A percentile compares a stretch with the other conserved stretches of the same genome.
Conservation (phyloP, 2,329 filamentous ascomycete genomes). For the Hypoxylon sp. region DNA sequence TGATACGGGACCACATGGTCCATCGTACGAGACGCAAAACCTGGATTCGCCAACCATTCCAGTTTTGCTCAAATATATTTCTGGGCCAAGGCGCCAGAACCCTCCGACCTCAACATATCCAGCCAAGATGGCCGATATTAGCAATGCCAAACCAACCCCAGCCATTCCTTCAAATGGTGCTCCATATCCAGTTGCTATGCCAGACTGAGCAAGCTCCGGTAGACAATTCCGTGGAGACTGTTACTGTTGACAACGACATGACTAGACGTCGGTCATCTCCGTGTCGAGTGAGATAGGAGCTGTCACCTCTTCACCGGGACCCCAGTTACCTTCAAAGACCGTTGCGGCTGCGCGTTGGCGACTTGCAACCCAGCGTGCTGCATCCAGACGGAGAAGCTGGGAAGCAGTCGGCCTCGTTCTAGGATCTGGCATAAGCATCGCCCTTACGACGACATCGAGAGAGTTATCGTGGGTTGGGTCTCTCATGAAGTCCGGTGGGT, state of each 20-base stretch:
- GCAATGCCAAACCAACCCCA: conserved; percentile 46
- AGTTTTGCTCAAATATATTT: conserved; percentile 36
- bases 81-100: conserved; percentile 30
- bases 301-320: conserved; percentile 72
- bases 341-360: conserved; percentile 90
- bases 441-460: conserved; percentile 84
- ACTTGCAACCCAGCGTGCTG: conserved; percentile 82
- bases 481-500: conserved; percentile 91
- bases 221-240: conserved; percentile 40
- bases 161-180: conserved; percentile 44
- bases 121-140: conserved; percentile 49
- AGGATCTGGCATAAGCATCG: conserved; percentile 87
- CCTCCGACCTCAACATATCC: conserved; percentile 45
- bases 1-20: conserved; percentile 34
- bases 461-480: conserved; percentile 78
- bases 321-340: conserved; percentile 96
- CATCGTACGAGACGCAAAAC: conserved; percentile 42
- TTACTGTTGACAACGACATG: conserved; percentile 33
- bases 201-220: conserved; percentile 50
- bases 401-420: conserved; percentile 78
- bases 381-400: conserved; percentile 78
- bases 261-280: conserved; percentile 71
- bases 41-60: conserved; percentile 33
- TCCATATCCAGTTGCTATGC: conserved; percentile 48
- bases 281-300: conserved; percentile 61